phyloP scores from a whole-genome alignment of 208 protist species.

The Angomonas ambiguus region DNA sequence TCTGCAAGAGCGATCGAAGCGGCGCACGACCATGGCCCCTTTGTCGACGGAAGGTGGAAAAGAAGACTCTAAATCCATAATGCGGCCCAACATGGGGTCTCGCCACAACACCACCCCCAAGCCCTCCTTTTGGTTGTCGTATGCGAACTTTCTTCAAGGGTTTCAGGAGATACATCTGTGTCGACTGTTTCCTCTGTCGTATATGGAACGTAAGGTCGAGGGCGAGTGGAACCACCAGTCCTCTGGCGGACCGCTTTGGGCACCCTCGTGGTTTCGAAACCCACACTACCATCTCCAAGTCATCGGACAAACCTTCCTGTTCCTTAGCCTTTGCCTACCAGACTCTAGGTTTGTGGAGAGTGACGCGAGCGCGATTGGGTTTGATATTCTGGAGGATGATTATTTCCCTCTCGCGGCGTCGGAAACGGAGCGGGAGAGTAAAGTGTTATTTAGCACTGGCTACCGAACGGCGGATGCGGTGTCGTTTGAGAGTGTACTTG shows the following conservation, averaged over 20 bases:
- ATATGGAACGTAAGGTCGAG: conserved; percentile 38
- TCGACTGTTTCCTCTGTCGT: conserved; percentile 48
- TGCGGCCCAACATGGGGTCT: background rate
- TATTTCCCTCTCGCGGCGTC: conserved; percentile 32
- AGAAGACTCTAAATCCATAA: background rate
- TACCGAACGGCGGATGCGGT: conserved; percentile 49
- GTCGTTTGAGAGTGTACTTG: conserved; percentile 53
- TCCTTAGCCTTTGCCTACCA: conserved; percentile 56
- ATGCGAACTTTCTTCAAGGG: conserved; percentile 56
- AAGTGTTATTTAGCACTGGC: conserved; percentile 34
- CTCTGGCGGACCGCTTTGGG: conserved; percentile 42
- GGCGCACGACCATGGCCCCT: background rate
- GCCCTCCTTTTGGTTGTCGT: conserved; percentile 82
- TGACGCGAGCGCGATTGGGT: conserved; percentile 15
- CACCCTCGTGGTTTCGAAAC: conserved; percentile 63
- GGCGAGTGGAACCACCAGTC: conserved; percentile 49
- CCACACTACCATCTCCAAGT: conserved; percentile 70
- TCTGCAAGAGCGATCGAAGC: background rate
- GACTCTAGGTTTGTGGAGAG: conserved; percentile 46
- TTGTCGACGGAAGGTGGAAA: background rate
- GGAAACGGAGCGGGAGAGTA: conserved; percentile 10
- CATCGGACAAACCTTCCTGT: conserved; percentile 29
- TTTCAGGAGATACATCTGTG: conserved; percentile 71
- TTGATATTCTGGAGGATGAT: conserved; percentile 50
- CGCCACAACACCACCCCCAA: conserved; percentile 5